Evolutionary conservation across 257 asterid genomes (phyloP).

Genomic region (Eucommia ulmoides): DNA sequence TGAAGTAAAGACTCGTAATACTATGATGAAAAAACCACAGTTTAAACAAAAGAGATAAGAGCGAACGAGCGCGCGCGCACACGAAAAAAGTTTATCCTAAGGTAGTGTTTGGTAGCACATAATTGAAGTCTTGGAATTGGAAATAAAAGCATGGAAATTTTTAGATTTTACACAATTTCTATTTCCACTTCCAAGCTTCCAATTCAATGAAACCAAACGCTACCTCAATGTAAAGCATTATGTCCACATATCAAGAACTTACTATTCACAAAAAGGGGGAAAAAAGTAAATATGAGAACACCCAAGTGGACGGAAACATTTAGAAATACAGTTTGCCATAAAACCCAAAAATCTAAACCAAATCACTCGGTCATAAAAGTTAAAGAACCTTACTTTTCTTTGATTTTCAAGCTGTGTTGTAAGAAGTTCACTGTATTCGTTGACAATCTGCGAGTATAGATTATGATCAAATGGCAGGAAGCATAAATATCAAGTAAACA

Average conservation of each 20-base stretch:
- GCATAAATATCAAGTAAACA: constrained; percentile 5
- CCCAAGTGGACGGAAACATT: neutral
- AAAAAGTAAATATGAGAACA: neutral
- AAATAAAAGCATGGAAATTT: no score
- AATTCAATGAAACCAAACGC: no score
- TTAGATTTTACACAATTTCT: no score
- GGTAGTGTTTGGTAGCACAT: no score
- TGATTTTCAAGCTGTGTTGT: constrained; percentile 85
- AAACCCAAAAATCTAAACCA: neutral
- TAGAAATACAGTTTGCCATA: neutral
- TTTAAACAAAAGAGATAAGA: no score
- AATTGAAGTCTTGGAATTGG: no score
- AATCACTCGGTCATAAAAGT: neutral
- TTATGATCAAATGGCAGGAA: constrained; percentile 10
- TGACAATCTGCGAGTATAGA: constrained; percentile 56
- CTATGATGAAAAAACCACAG: no score
- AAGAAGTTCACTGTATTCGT: constrained; percentile 87
- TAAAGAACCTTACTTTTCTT: constrained; percentile 51
- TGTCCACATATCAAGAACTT: neutral
- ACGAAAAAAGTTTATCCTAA: no score
- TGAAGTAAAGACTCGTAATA: constrained; percentile 71
- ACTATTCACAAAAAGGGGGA: neutral
- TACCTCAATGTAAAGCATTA: constrained; percentile 4
- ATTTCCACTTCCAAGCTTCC: no score
- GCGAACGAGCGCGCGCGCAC: no score